Base-by-base conservation (phyloP, 495 filamentous ascomycete species). In the Neurospora sp. region DNA sequence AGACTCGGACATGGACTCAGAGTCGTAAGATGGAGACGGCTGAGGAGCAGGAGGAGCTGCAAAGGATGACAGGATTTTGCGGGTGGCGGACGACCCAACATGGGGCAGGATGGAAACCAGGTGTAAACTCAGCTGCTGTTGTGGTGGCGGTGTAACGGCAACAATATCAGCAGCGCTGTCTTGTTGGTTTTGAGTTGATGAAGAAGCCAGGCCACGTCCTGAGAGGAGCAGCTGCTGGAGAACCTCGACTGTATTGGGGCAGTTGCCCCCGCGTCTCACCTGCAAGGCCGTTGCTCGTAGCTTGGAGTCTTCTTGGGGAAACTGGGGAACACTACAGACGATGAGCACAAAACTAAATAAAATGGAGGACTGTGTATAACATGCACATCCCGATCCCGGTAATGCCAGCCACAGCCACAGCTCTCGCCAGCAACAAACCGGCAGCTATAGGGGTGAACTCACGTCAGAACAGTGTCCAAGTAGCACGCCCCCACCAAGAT, bases 261-360 rank as follows among this genome's bases (percentile, higher is more conserved):
- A 90, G 79, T 93, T 93, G 16, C 91, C 90, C 41, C 91, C 91
- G 3, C 90, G 86, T 35, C 90, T 87, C n/a, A 85, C 85, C 61
- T 83, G 80, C 68, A 90, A 74, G 20, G 73, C 82, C 5, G 87
- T 85, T 27, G 90, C 90, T 70, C 91, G 89, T 39, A 91, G 84
- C 81, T 93, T 93, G 65, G 89, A 85, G 84, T 93, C 91, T 80
- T 92, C 91, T 18, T 74, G 79, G 20, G 91, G 91, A 76, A 88
- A 93, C 76, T 88, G 78, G 40, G 88, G 86, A 39, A 91, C 87
- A 74, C 91, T 92, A 65, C n/a, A 69, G 35, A 69, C 75, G 70
- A 75, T 74, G 53, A 65, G 53, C 53, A 65, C 53, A 35, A 12
- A 35, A 71, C 74, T 72, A 70, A 71, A 75, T 73, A 71, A 74